A percentile compares a stretch with the other conserved stretches of the same genome.
These are phyloP conservation scores for Pythium diclinum DNA, from an alignment of 352 stramenopile genomes.

Conservation along the genomic window DNA sequence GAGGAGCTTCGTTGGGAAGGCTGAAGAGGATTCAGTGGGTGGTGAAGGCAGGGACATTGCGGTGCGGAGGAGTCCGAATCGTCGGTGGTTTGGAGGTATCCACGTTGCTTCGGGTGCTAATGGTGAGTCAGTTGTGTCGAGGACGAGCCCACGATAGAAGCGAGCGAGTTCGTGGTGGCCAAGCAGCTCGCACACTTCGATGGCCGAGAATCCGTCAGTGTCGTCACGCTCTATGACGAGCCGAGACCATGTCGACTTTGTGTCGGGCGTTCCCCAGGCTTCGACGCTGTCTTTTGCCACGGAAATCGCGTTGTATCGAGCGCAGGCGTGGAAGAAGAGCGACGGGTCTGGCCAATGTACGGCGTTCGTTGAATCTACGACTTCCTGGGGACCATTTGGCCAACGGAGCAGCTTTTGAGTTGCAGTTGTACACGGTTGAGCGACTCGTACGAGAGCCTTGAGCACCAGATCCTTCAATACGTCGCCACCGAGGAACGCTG, in stretches of 20 bases:
- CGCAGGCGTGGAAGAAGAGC: conserved; percentile 23
- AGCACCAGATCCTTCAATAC: neutral
- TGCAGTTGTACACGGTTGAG: neutral
- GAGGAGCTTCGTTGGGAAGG: neutral
- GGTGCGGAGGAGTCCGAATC: conserved; percentile 10
- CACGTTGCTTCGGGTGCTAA: neutral
- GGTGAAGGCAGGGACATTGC: conserved; percentile 1
- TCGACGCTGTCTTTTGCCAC: conserved; percentile 4
- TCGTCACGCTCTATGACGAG: neutral
- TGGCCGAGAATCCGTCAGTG: conserved; percentile 25
- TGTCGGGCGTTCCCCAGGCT: neutral
- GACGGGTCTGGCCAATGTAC: neutral
- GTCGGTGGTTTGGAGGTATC: neutral
- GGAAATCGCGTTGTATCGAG: conserved; percentile 38
- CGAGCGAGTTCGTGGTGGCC: conserved; percentile 19
- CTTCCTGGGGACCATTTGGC: neutral
- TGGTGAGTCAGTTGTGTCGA: no score
- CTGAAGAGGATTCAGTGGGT: neutral
- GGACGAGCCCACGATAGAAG: neutral
- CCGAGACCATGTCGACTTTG: neutral
- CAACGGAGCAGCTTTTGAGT: neutral
- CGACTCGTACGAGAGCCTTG: neutral
- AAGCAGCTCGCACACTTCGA: conserved; percentile 31
- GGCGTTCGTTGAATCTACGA: neutral
- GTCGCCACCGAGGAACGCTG: neutral